phyloP scores from a whole-genome alignment of 2,329 filamentous ascomycete genomes.

The Aspergillus thermomutatus region DNA sequence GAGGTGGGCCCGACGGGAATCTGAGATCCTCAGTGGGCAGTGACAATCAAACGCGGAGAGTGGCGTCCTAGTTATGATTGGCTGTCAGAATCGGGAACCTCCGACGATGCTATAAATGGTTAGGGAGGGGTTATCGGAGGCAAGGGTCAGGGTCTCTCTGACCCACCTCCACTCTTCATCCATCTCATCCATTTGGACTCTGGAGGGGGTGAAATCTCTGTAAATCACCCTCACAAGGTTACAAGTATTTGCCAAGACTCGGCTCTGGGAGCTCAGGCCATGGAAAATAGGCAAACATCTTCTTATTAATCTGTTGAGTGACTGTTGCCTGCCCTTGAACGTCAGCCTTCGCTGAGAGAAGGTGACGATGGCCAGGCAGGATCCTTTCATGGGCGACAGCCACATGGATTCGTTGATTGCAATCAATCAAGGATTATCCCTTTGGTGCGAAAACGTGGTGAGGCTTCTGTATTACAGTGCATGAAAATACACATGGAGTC shows the following conservation, averaged over 20 bases:
- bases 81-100: background rate
- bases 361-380: background rate
- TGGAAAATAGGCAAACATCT: background rate
- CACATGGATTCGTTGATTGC: background rate
- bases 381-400: background rate
- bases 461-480: background rate
- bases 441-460: background rate
- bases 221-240: background rate
- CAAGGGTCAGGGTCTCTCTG: background rate
- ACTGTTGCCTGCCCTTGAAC: background rate
- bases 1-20: background rate
- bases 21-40: slow-evolving; percentile 2
- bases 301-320: background rate
- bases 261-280: background rate
- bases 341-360: background rate
- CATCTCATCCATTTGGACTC: background rate
- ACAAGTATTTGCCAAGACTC: background rate
- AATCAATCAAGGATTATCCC: background rate
- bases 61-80: slow-evolving; percentile 5
- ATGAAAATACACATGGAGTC: background rate
- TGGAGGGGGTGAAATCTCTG: background rate
- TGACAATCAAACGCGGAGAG: slow-evolving; percentile 15
- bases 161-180: background rate
- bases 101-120: background rate
- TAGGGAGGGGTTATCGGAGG: background rate